Percentiles rank a stretch among this genome's conserved stretches.
These are phyloP conservation scores for Penicillium digitatum DNA, from an alignment of 2,329 filamentous ascomycete genomes.

Conservation along the genomic window DNA sequence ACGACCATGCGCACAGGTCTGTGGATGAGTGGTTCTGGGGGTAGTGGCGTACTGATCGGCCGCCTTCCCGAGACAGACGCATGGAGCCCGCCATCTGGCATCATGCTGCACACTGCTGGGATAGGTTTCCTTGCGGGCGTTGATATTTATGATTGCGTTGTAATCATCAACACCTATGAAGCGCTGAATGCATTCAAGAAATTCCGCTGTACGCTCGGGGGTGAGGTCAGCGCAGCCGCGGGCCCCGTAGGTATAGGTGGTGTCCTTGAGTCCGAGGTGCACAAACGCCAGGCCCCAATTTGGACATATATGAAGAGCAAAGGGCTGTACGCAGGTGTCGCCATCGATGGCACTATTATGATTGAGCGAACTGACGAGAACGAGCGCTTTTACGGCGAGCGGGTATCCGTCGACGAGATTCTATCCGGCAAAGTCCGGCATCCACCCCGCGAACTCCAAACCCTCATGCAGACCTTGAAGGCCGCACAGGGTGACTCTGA, in stretches of 20 bases:
- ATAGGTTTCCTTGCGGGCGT: slow-evolving; percentile 87
- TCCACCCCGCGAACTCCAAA: slow-evolving; percentile 54
- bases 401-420: slow-evolving; percentile 60
- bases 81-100: slow-evolving; percentile 88
- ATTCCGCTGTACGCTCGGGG: slow-evolving; percentile 72
- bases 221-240: slow-evolving; percentile 70
- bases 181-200: slow-evolving; percentile 81
- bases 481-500: slow-evolving; percentile 79
- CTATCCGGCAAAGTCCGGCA: slow-evolving; percentile 57
- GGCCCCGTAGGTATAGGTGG: slow-evolving; percentile 76
- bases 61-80: slow-evolving; percentile 73
- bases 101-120: slow-evolving; percentile 83
- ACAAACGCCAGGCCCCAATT: slow-evolving; percentile 66
- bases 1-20: slow-evolving; percentile 92
- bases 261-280: slow-evolving; percentile 64
- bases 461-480: slow-evolving; percentile 77
- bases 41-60: slow-evolving; percentile 80
- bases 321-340: slow-evolving; percentile 81
- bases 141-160: slow-evolving; percentile 92
- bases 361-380: slow-evolving; percentile 87
- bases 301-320: slow-evolving; percentile 87
- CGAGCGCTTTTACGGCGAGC: slow-evolving; percentile 73
- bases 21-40: slow-evolving; percentile 87
- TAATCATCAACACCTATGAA: slow-evolving; percentile 83
- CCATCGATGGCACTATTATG: slow-evolving; percentile 81